Evolutionary conservation across 2,329 filamentous ascomycete genomes (phyloP).

Genomic region (Trichoderma aggressivum): DNA sequence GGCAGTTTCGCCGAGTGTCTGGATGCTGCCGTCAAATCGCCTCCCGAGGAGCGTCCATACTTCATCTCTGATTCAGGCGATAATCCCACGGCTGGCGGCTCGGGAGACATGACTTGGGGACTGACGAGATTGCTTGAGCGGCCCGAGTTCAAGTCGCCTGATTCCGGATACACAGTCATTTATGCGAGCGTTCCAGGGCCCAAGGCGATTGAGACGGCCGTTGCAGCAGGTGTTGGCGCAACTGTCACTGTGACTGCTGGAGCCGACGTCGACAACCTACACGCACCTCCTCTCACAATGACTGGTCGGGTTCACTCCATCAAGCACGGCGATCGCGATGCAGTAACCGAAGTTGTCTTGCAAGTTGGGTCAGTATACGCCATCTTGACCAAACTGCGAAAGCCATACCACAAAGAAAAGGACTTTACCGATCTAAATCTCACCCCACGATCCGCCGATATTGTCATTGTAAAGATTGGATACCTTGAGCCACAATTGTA

Average conservation of each 20-base stretch:
- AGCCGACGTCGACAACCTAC: slow-evolving; percentile 46
- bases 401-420: slow-evolving; percentile 51
- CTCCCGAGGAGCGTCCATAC: slow-evolving; percentile 41
- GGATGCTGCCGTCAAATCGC: slow-evolving; percentile 38
- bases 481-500: slow-evolving; percentile 54
- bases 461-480: slow-evolving; percentile 55
- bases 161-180: slow-evolving; percentile 41
- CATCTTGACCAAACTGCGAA: slow-evolving; percentile 50
- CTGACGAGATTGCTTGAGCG: slow-evolving; percentile 43
- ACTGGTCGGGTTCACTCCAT: slow-evolving; percentile 49
- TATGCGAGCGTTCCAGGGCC: slow-evolving; percentile 52
- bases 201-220: slow-evolving; percentile 39
- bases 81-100: slow-evolving; percentile 53
- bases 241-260: slow-evolving; percentile 50
- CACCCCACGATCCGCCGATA: slow-evolving; percentile 42
- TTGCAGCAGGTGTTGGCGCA: slow-evolving; percentile 44
- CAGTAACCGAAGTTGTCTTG: slow-evolving; percentile 46
- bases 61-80: slow-evolving; percentile 56
- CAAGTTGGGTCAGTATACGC: slow-evolving; percentile 49
- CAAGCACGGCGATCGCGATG: slow-evolving; percentile 48
- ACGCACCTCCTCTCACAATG: slow-evolving; percentile 48
- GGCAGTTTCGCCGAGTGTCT: slow-evolving; percentile 46
- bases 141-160: slow-evolving; percentile 39
- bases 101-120: slow-evolving; percentile 53
- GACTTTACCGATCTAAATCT: slow-evolving; percentile 50